A percentile compares a stretch with the other conserved stretches of the same genome.
Conservation (phyloP, 768 basidiomycete genomes). For the Rhizopogon vinicolor region DNA sequence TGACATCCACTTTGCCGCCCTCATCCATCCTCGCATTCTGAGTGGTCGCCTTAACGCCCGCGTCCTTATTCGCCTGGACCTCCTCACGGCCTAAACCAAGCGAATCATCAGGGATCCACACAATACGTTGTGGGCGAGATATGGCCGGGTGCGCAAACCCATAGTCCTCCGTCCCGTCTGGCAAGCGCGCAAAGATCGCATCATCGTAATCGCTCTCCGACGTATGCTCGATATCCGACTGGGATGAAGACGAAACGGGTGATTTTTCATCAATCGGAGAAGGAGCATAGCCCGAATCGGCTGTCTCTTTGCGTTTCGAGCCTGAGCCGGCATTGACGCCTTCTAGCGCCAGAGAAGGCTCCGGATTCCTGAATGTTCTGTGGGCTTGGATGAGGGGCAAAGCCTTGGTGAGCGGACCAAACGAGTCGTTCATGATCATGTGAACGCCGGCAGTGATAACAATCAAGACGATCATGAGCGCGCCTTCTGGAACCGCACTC, state of each 20-base stretch:
- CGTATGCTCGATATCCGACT: constrained; percentile 1
- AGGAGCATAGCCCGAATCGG: constrained; percentile 4
- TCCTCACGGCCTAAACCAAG: constrained; percentile 63
- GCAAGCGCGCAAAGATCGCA: constrained; percentile 18
- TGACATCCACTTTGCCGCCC: constrained; percentile 47
- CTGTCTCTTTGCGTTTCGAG: constrained; percentile 12
- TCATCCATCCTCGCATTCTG: constrained; percentile 54
- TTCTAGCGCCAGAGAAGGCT: not conserved
- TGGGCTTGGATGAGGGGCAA: constrained; percentile 81
- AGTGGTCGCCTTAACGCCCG: constrained; percentile 47
- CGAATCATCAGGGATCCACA: constrained; percentile 83
- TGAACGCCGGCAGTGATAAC: constrained; percentile 75
- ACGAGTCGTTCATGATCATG: constrained; percentile 70
- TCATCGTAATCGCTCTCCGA: constrained; percentile 11
- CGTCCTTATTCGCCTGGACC: constrained; percentile 46
- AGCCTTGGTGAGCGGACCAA: constrained; percentile 66
- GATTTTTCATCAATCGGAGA: constrained; percentile 5
- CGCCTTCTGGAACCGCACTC: constrained; percentile 68
- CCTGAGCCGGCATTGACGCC: constrained; percentile 5
- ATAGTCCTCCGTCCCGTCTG: constrained; percentile 34
- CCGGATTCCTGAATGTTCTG: constrained; percentile 44
- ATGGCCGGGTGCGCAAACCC: constrained; percentile 89
- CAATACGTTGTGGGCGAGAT: constrained; percentile 61
- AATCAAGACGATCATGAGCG: constrained; percentile 82
- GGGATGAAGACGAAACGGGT: not conserved